A percentile compares a stretch with the other conserved stretches of the same genome.
These are phyloP conservation scores for Chalciporus sp. DNA, from an alignment of 1,284 basidiomycete genomes.

Conservation along the genomic window DNA sequence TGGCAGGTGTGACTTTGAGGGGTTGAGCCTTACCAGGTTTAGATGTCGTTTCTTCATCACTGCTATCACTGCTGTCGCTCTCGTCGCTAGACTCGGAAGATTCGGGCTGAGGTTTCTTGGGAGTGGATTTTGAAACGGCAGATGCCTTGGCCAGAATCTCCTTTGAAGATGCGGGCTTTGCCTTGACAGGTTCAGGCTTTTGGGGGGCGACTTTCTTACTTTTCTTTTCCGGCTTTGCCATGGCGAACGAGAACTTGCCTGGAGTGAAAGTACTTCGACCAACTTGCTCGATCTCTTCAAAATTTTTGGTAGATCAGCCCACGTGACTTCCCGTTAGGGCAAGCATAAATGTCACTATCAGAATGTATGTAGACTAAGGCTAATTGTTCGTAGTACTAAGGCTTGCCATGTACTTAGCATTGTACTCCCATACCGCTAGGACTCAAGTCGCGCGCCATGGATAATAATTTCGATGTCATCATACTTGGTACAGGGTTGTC, in stretches of 20 bases:
- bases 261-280: conserved; percentile 3
- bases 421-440: not conserved
- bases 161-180: conserved; percentile 22
- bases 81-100: conserved; percentile 3
- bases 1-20: not conserved
- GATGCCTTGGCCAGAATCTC: conserved; percentile 32
- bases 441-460: conserved; percentile 20
- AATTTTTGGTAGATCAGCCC: conserved; percentile 24
- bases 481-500: conserved; percentile 87
- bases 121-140: conserved; percentile 17
- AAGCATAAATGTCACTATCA: conserved; percentile 22
- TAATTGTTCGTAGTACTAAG: not conserved
- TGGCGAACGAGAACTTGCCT: conserved; percentile 10
- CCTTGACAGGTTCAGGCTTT: conserved; percentile 10
- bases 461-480: conserved; percentile 71
- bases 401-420: too few species aligned
- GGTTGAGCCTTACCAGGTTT: not conserved
- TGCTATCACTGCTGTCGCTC: conserved; percentile 1
- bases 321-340: conserved; percentile 35
- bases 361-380: too few species aligned
- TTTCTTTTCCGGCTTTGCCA: conserved; percentile 49
- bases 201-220: conserved; percentile 25
- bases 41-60: not conserved
- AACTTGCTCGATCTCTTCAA: conserved; percentile 14
- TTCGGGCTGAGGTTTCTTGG: not conserved